Base-by-base conservation (phyloP, 495 filamentous ascomycete genomes). In the Aspergillus panamensis region DNA sequence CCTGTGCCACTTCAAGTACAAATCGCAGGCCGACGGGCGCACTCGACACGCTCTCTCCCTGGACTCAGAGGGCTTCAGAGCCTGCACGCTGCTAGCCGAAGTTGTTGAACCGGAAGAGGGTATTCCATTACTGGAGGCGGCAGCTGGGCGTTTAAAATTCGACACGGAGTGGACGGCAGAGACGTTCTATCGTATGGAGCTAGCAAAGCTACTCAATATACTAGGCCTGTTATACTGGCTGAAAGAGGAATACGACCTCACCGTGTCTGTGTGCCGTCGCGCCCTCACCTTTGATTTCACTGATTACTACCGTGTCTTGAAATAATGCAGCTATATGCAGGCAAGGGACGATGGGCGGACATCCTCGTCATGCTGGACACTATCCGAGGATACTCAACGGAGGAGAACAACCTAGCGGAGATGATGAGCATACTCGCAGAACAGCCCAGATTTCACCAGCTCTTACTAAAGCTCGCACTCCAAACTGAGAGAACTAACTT, bases 91-190 rank as follows among this genome's bases (percentile, higher is more conserved):
- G 35, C 35, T 39, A 39, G 35, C 8, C 14, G 14, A 39, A 39
- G 35, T 39, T 39, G 35, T 12, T 3, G 14, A 39, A 8, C 35
- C 35, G 8, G 35, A 3, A 3, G 35, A 39, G 35, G 35, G 35
- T 39, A 39, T 39, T 12, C 35, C 35, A 39, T n/a, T 39, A 10
- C 14, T 39, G 14, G 35, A 39, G 35, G 6, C 35, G 10, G 35
- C 35, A 39, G 35, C 35, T 3, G 35, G 8, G 35, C 50, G 65
- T 3, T 58, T 65, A n/a, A 12, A 44, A 7, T 49, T 25, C 8
- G 51, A 71, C 40, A 37, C 55, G 17, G 39, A 54, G 7, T 71
- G 68, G 68, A 58, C 66, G 12, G n/a, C 20, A 20, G 51, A 56
- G n/a, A 40, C 48, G 7, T 21, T 53, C 30, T 65, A 71, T 51